These are phyloP conservation scores for Kalanchoe fedtschenkoi DNA, from an alignment of 164 flowering plant species.

Conservation along the genomic window DNA sequence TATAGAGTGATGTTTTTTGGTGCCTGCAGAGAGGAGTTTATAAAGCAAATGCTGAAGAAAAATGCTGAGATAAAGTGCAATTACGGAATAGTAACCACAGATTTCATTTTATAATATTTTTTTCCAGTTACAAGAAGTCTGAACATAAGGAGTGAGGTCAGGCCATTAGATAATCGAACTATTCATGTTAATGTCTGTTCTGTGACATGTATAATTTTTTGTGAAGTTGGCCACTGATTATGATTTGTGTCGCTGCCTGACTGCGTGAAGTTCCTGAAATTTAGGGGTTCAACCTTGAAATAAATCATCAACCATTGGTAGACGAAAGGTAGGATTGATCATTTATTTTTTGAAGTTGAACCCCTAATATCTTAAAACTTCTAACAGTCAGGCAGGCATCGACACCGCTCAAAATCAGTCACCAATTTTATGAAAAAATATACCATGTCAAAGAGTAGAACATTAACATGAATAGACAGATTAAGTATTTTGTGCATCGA, in stretches of 20 bases:
- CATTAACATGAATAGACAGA: no score
- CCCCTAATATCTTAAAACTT: no score
- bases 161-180: background rate
- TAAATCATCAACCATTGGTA: slow-evolving; percentile 16
- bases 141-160: background rate
- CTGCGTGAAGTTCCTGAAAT: slow-evolving; percentile 38
- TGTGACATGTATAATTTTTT: no score
- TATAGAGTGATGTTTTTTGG: background rate
- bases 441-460: no score
- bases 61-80: slow-evolving; percentile 55
- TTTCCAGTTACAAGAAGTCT: background rate
- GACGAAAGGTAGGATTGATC: no score
- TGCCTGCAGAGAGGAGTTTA: slow-evolving; percentile 56
- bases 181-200: no score
- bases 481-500: no score
- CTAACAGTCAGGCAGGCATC: no score
- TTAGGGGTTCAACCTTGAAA: slow-evolving; percentile 7
- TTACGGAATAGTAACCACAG: background rate
- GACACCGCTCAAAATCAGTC: no score
- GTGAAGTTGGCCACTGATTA: no score
- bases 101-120: background rate
- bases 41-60: slow-evolving; percentile 39
- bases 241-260: background rate
- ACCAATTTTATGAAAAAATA: no score
- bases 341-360: no score